Conservation (phyloP, 2,329 filamentous ascomycete species). For the Curvularia sp. region DNA sequence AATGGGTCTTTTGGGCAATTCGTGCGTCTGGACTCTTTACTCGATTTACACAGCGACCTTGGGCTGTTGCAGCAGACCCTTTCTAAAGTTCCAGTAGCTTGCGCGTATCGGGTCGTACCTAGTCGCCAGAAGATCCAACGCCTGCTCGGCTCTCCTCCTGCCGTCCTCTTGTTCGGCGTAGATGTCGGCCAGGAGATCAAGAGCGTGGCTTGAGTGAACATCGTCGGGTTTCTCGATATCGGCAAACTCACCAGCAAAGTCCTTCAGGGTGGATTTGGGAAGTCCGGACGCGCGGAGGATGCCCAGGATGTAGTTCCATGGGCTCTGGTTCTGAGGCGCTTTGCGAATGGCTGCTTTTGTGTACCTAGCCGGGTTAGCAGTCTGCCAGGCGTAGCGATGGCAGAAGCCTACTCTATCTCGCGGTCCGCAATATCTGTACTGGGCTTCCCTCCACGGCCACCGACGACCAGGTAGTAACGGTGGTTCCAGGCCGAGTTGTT, state of each 20-base stretch:
- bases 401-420: conserved; percentile 69
- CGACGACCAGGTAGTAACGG: conserved; percentile 92
- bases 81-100: conserved; percentile 90
- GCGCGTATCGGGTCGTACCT: conserved; percentile 91
- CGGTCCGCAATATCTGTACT: conserved; percentile 68
- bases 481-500: conserved; percentile 99
- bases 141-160: conserved; percentile 69
- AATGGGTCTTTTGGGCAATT: conserved; percentile 35
- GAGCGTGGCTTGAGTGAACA: conserved; percentile 67
- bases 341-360: conserved; percentile 74
- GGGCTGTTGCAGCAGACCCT: conserved; percentile 46
- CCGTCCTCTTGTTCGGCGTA: conserved; percentile 63
- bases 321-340: conserved; percentile 91
- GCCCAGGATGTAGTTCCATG: conserved; percentile 91
- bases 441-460: conserved; percentile 54
- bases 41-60: conserved; percentile 31
- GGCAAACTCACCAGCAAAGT: conserved; percentile 63
- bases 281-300: conserved; percentile 71
- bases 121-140: conserved; percentile 75
- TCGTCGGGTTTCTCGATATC: conserved; percentile 57
- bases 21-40: conserved; percentile 7
- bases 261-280: conserved; percentile 58
- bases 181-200: conserved; percentile 76
- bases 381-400: conserved; percentile 11
- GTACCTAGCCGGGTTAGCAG: conserved; percentile 46